Percentiles rank a stretch among this genome's conserved stretches.
These are phyloP conservation scores for Hericium coralloides DNA, from an alignment of 768 basidiomycete genomes.

Conservation along the genomic window DNA sequence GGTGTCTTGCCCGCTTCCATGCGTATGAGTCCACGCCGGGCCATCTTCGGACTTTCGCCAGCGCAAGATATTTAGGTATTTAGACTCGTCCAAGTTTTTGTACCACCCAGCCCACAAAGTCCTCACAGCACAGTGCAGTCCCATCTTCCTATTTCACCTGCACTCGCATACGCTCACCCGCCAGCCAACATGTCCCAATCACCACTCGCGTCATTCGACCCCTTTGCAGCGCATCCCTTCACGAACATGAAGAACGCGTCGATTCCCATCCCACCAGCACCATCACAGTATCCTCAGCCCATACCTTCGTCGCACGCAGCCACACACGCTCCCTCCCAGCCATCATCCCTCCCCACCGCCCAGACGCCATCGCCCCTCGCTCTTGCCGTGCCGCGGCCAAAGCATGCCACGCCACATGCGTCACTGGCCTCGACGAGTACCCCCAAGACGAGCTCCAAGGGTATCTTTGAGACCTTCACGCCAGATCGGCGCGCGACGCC, in stretches of 20 bases:
- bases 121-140: not conserved
- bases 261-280: constrained; percentile 32
- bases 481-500: constrained; percentile 44
- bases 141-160: not conserved
- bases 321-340: constrained; percentile 3
- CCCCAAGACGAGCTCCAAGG: not conserved
- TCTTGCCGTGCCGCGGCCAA: constrained; percentile 5
- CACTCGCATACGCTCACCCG: not conserved
- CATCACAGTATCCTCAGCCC: constrained; percentile 39
- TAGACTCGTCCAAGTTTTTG: not conserved
- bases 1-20: not conserved
- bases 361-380: constrained; percentile 5
- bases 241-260: constrained; percentile 29
- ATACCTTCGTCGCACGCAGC: constrained; percentile 25
- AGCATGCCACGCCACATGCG: not conserved
- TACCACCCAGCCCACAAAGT: no score
- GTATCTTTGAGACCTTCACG: constrained; percentile 44
- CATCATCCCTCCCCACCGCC: constrained; percentile 10
- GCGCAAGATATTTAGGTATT: constrained; percentile 7
- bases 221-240: constrained; percentile 52
- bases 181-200: constrained; percentile 19
- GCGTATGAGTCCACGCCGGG: not conserved
- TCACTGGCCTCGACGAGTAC: not conserved
- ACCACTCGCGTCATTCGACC: constrained; percentile 40
- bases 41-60: constrained; percentile 1